Base-by-base conservation (phyloP, 352 stramenopile species). In the Phytophthora pseudosyringae region DNA sequence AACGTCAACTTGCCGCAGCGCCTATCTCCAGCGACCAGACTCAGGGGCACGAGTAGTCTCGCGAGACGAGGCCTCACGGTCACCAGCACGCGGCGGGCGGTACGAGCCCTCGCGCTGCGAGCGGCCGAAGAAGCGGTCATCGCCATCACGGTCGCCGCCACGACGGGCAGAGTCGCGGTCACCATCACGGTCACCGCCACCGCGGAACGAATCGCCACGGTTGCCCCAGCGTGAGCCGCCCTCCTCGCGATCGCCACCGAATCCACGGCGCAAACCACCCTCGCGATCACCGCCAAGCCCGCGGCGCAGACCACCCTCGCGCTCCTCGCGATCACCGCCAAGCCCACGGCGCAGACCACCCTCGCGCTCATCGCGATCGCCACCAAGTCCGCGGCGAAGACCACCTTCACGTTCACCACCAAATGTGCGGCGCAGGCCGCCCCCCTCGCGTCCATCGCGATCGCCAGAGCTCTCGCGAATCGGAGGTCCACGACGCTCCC, bases 21-120 rank as follows among this genome's bases (percentile, higher is more conserved):
- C 29, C 69, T 84, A 91, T 81, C 82, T 83, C 82, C 82, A 91
- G 36, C 80, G 78, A 18, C 81, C 81, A 59, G 78, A 89, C 40
- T 91, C 80, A 29, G 80, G 82, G 11, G 82, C 80, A 29, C 80
- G 80, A 25, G 67, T 46, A 39, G 35, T 28, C 41, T 85, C 77
- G 18, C 80, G 77, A 56, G 62, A 66, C 10, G 69, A 57, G 26
- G 25, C 56, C 31, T 78, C 69, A 36, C 75, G 75, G 21, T 78
- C 66, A 12, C 64, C 75, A 51, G 51, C 68, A 18, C 73, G 73
- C 51, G 75, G 78, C n/a, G 79, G 62, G n/a, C 78, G 79, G 68
- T 88, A 87, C n/a, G 79, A 74, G 26, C 69, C 66, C 69, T 86
- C 81, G 59, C 80, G 71, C 38, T 72, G 58, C 28, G 71, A 63